Conservation (phyloP, 2,329 filamentous ascomycete species). For the Thelonectria blattea region DNA sequence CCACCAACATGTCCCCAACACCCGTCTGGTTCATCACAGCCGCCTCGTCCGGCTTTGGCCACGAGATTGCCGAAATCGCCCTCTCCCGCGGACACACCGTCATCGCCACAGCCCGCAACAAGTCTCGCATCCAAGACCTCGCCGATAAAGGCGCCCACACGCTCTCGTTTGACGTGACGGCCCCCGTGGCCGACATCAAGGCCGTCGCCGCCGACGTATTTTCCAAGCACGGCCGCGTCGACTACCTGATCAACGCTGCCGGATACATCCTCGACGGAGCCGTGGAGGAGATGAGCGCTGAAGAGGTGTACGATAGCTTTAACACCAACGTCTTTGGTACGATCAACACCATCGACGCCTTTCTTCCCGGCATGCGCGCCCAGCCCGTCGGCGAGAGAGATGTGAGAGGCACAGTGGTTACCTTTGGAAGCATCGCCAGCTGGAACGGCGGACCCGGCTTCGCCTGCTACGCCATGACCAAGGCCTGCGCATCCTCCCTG, state of each 20-base stretch:
- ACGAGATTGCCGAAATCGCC: slow-evolving; percentile 50
- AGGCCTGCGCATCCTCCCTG: slow-evolving; percentile 53
- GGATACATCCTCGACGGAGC: slow-evolving; percentile 52
- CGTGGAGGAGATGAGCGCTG: slow-evolving; percentile 47
- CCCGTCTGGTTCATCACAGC: slow-evolving; percentile 61
- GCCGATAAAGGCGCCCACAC: slow-evolving; percentile 50
- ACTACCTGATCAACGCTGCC: slow-evolving; percentile 56
- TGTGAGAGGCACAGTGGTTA: slow-evolving; percentile 44
- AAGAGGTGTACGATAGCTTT: slow-evolving; percentile 49
- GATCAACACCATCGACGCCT: slow-evolving; percentile 55
- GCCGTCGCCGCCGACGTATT: slow-evolving; percentile 43
- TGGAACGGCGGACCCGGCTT: slow-evolving; percentile 48
- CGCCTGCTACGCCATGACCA: slow-evolving; percentile 51
- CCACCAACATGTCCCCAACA: slow-evolving; percentile 17
- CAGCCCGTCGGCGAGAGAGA: slow-evolving; percentile 38
- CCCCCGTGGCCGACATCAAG: slow-evolving; percentile 44
- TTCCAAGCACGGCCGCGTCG: slow-evolving; percentile 46
- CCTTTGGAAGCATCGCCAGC: slow-evolving; percentile 55
- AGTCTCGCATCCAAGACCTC: slow-evolving; percentile 49
- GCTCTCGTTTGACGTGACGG: slow-evolving; percentile 55
- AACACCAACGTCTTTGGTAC: slow-evolving; percentile 61
- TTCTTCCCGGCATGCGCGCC: slow-evolving; percentile 54
- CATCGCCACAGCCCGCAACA: slow-evolving; percentile 55
- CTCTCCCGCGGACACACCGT: slow-evolving; percentile 55
- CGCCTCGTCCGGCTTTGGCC: slow-evolving; percentile 58